phyloP scores from a whole-genome alignment of 2,329 filamentous ascomycete genomes.

The Colletotrichum somersetense region DNA sequence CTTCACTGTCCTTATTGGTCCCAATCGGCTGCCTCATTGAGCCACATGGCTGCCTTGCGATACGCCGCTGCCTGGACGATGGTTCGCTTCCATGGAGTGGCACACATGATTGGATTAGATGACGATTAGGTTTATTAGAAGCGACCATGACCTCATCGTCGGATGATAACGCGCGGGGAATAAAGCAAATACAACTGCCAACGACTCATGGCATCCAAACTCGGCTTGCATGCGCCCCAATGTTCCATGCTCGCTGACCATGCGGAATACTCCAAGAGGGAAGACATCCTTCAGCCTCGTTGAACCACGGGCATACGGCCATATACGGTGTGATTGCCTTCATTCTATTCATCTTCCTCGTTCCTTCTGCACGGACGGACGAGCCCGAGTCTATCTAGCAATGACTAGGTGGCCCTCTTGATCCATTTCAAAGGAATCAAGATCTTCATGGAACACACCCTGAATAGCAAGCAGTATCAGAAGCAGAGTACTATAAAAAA shows the following conservation, averaged over 20 bases:
- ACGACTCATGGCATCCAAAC: neutral
- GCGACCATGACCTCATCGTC: neutral
- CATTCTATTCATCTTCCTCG: no score
- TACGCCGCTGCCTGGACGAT: neutral
- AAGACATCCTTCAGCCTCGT: neutral
- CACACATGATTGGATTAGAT: neutral
- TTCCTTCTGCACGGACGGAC: no score
- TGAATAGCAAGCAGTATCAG: neutral
- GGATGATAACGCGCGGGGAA: neutral
- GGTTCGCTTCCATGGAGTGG: neutral
- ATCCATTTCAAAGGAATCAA: neutral
- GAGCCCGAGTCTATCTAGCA: neutral
- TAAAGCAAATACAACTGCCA: neutral
- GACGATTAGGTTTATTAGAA: neutral
- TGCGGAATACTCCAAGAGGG: neutral
- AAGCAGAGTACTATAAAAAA: neutral
- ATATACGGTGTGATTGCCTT: neutral
- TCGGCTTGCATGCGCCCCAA: neutral
- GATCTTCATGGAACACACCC: neutral
- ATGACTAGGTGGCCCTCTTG: neutral
- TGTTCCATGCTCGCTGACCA: neutral
- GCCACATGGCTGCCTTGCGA: neutral
- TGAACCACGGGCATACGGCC: neutral
- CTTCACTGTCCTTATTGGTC: neutral
- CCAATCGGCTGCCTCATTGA: neutral